Base-by-base conservation (phyloP, 1,139 yeast species). In the Magnusiomyces fungicola region DNA sequence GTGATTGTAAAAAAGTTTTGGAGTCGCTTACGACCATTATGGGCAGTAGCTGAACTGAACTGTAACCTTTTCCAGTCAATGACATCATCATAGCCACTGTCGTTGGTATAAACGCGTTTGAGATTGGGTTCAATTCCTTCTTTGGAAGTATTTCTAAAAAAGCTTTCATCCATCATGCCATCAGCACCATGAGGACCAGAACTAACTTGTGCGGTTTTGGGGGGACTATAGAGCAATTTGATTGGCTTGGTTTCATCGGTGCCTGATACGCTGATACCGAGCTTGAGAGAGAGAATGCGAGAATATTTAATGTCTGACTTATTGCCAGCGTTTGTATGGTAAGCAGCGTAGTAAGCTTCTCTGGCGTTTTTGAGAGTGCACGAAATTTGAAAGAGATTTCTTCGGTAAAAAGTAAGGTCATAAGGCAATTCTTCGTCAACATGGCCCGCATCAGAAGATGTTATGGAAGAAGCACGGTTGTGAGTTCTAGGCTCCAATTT, bases 1-100 rank as follows among this genome's bases (percentile, higher is more conserved):
- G 69, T 67, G 29, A 80, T 65, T 52, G 73, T 76, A 58, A 76
- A 80, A 58, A 77, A 80, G 56, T 79, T 79, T 57, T 79, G 83
- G 53, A 74, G 72, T 16, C 75, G 70, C 40, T 72, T 68, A 54
- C 80, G 78, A 14, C 83, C 83, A 58, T 79, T 80, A 59, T 80
- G 79, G 3, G 84, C 81, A 0, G 86, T 80, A 14, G 85, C 83
- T 54, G 73, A 77, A 48, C 76, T 73, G 61, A 80, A 80, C 60
- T 79, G 83, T 32, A 65, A 52, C 23, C 69, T 57, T 46, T 63
- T 55, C 79, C 69, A 63, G 69, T 75, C 58, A 3, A 62, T 59
- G 10, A 61, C 61, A 32, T 61, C 63, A 39, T 61, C 60, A 34
- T 59, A 55, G 12, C 58, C 60, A 7, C 59, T 54, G 39, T 57